phyloP scores from a whole-genome alignment of 805 yeast genomes.

The Myxozyma lipomycoides region DNA sequence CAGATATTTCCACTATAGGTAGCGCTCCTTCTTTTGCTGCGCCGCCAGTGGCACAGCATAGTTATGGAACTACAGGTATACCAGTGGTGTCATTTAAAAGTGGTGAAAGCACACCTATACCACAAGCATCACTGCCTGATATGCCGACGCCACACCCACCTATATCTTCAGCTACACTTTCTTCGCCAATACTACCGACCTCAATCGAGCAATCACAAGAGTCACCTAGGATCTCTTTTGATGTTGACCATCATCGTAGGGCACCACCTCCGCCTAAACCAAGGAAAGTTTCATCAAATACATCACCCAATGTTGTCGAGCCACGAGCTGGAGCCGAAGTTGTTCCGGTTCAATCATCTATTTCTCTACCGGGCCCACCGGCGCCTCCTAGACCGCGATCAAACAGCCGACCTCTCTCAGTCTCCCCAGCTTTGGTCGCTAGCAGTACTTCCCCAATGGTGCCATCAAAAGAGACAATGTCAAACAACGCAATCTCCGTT shows the following conservation, averaged over 20 bases:
- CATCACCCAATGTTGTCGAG: too few species aligned
- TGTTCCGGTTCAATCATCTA: too few species aligned
- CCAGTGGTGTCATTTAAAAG: too few species aligned
- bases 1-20: background rate
- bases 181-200: too few species aligned
- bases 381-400: background rate
- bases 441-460: too few species aligned
- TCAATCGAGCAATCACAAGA: background rate
- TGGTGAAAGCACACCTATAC: background rate
- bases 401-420: background rate
- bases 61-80: too few species aligned
- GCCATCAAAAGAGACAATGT: too few species aligned
- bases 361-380: background rate
- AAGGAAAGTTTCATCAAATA: conserved; percentile 8
- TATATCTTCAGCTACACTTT: too few species aligned
- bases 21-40: background rate
- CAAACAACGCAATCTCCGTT: too few species aligned
- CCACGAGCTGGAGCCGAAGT: too few species aligned
- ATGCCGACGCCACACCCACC: background rate
- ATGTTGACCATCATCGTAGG: conserved; percentile 9
- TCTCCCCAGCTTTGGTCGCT: background rate
- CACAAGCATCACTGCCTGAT: background rate
- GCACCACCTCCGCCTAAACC: conserved; percentile 27
- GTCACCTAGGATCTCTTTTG: conserved; percentile 3
- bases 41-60: too few species aligned